These are phyloP conservation scores for Fistulinella prunicolor DNA, from an alignment of 768 basidiomycete genomes.

Conservation along the genomic window DNA sequence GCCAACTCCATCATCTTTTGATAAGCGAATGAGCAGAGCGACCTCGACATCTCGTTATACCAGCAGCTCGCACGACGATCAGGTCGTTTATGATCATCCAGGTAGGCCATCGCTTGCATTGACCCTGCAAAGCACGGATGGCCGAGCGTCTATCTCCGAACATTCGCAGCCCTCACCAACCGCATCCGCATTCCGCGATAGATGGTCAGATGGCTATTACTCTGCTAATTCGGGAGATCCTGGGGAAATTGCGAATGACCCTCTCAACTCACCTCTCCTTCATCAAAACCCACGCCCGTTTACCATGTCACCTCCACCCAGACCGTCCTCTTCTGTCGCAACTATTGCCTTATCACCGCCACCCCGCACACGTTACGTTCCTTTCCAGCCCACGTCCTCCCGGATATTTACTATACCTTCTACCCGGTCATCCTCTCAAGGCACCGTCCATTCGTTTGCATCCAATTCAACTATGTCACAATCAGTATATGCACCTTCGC, in stretches of 20 bases:
- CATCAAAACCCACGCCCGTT: slow-evolving; percentile 21
- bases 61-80: slow-evolving; percentile 42
- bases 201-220: slow-evolving; percentile 34
- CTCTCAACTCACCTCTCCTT: slow-evolving; percentile 22
- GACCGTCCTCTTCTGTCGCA: slow-evolving; percentile 59
- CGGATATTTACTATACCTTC: slow-evolving; percentile 17
- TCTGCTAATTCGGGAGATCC: slow-evolving; percentile 25
- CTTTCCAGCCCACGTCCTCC: slow-evolving; percentile 19
- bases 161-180: slow-evolving; percentile 74
- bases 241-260: slow-evolving; percentile 9
- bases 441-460: slow-evolving; percentile 31
- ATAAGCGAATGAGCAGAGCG: slow-evolving; percentile 26
- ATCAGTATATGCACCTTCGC: slow-evolving; percentile 13
- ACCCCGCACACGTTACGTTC: slow-evolving; percentile 23
- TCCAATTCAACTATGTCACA: slow-evolving; percentile 26
- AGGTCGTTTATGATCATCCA: slow-evolving; percentile 22
- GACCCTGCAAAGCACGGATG: slow-evolving; percentile 40
- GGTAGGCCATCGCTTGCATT: slow-evolving; percentile 49
- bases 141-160: slow-evolving; percentile 58
- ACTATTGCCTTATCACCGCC: slow-evolving; percentile 59
- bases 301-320: slow-evolving; percentile 54
- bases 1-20: slow-evolving; percentile 24
- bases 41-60: slow-evolving; percentile 30
- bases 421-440: slow-evolving; percentile 28
- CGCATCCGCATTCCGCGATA: slow-evolving; percentile 76